Conservation (phyloP, 2,329 filamentous ascomycete genomes). For the Hypomyces rosellus region DNA sequence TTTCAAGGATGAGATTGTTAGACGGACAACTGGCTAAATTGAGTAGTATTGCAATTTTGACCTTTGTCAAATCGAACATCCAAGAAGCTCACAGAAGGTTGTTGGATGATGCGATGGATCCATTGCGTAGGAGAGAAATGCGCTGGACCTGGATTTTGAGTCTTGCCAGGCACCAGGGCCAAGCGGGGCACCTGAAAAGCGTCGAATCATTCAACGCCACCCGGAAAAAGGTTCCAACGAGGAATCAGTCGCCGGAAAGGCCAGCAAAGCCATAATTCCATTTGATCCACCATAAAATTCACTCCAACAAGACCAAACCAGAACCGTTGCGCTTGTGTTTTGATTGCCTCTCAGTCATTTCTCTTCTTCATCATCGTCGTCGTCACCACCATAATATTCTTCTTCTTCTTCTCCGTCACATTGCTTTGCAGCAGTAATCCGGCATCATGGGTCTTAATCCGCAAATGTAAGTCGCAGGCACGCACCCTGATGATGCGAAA, state of each 20-base stretch:
- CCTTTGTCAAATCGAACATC: not conserved
- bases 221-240: conserved; percentile 16
- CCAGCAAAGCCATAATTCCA: conserved; percentile 13
- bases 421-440: conserved; percentile 10
- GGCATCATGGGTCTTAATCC: conserved; percentile 58
- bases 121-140: not conserved
- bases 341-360: not conserved
- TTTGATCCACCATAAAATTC: not conserved
- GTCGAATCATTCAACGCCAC: not conserved
- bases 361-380: conserved; percentile 2
- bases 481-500: no score
- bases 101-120: not conserved
- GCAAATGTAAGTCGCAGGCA: conserved; percentile 49
- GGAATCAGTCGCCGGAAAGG: conserved; percentile 11
- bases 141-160: not conserved
- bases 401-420: not conserved
- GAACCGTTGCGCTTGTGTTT: not conserved
- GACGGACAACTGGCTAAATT: not conserved
- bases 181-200: no score
- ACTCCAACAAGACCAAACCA: not conserved
- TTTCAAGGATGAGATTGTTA: not conserved
- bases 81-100: not conserved
- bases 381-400: not conserved
- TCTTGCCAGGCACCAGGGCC: not conserved
- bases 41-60: not conserved